A percentile compares a stretch with the other conserved stretches of the same genome.
These are phyloP conservation scores for Sordaria brevicollis DNA, from an alignment of 495 filamentous ascomycete genomes.

Conservation along the genomic window DNA sequence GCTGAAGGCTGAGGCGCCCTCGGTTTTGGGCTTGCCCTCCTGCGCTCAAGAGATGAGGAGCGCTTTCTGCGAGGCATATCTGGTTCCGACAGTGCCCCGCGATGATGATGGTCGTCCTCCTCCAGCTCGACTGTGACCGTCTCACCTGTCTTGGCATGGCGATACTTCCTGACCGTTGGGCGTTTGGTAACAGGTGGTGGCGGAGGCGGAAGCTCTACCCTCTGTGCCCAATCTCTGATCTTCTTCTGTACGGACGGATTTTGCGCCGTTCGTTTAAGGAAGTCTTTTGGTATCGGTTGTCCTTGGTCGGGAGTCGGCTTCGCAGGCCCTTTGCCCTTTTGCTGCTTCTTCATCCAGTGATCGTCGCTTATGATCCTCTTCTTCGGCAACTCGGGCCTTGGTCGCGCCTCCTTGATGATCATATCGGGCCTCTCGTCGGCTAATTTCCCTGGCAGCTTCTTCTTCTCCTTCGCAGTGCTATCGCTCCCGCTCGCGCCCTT, in stretches of 20 bases:
- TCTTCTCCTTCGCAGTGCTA: conserved; percentile 13
- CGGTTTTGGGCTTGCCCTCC: conserved; percentile 3
- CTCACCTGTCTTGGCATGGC: conserved; percentile 17
- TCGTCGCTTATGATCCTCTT: conserved; percentile 75
- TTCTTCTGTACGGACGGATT: conserved; percentile 42
- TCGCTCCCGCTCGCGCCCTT: conserved; percentile 14
- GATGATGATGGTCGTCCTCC: conserved; percentile 1
- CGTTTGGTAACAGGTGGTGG: neutral
- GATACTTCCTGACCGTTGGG: conserved; percentile 13
- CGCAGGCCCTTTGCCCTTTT: conserved; percentile 25
- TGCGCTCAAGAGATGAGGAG: neutral
- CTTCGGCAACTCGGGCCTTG: conserved; percentile 38
- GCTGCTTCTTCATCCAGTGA: conserved; percentile 55
- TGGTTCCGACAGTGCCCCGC: conserved; percentile 4
- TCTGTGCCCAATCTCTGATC: conserved; percentile 41
- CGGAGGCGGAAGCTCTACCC: conserved; percentile 29
- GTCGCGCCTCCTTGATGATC: conserved; percentile 1
- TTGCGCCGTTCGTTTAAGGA: conserved; percentile 32
- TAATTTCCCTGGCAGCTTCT: conserved; percentile 20
- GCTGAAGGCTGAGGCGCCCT: conserved; percentile 11
- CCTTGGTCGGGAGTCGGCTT: conserved; percentile 25
- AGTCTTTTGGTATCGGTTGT: conserved; percentile 41
- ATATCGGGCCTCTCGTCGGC: conserved; percentile 1
- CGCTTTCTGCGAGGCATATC: neutral
- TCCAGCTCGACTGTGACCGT: conserved; percentile 21